Evolutionary conservation across 345 rosid species (phyloP).

Genomic region (Eucalyptus regnans): DNA sequence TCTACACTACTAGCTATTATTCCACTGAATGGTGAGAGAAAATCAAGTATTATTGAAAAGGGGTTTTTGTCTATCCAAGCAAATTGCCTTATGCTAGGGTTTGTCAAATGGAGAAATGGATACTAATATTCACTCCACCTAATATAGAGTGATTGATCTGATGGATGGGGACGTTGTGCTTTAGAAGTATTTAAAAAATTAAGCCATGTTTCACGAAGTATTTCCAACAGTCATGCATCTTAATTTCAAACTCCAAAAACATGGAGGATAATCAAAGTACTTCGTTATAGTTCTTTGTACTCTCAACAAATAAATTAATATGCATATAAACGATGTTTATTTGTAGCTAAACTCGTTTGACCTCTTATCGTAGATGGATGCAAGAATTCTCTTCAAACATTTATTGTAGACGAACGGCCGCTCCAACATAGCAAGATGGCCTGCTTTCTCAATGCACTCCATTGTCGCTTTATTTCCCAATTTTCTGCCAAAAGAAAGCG

Average conservation of each 20-base stretch:
- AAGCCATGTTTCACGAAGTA: not conserved
- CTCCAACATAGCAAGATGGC: not conserved
- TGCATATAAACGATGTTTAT: not conserved
- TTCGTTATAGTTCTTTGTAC: not conserved
- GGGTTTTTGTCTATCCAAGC: too few relatives aligned
- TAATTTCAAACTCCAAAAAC: not conserved
- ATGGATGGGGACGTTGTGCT: not conserved
- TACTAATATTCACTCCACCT: not conserved
- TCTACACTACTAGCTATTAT: too few relatives aligned
- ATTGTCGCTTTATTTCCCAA: not conserved
- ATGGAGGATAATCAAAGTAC: not conserved
- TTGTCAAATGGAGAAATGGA: too few relatives aligned
- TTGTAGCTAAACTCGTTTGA: not conserved
- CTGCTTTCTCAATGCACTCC: not conserved
- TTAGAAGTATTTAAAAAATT: not conserved
- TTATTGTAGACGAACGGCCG: not conserved
- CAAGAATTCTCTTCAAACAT: not conserved
- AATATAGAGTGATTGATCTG: not conserved
- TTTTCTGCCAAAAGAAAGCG: not conserved
- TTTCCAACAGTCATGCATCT: not conserved
- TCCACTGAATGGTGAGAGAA: too few relatives aligned
- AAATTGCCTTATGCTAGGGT: too few relatives aligned
- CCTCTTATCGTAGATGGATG: not conserved
- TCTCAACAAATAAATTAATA: not conserved
- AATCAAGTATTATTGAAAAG: too few relatives aligned